These are phyloP conservation scores for Macaranga tanarius DNA, from an alignment of 441 rosid genomes.

Conservation along the genomic window DNA sequence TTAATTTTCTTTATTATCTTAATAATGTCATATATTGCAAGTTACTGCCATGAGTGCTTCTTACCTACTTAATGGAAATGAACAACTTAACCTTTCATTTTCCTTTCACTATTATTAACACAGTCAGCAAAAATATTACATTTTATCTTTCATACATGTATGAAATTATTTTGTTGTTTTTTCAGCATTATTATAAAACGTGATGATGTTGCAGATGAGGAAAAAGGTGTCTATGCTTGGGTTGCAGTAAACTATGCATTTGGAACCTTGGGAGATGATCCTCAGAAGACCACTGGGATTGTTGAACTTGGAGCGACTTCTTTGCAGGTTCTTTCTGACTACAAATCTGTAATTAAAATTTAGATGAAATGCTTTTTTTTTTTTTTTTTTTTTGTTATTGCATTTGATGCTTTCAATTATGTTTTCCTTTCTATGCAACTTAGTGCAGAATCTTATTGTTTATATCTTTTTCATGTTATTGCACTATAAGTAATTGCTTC, in stretches of 20 bases:
- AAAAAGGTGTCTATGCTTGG: constrained; percentile 44
- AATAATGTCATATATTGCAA: background rate
- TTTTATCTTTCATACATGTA: background rate
- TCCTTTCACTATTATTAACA: background rate
- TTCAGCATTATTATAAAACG: background rate
- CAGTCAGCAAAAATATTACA: background rate
- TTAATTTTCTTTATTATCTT: too few relatives aligned
- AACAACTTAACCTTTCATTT: background rate
- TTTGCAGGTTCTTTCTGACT: constrained; percentile 39
- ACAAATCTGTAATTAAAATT: background rate
- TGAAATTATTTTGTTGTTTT: background rate
- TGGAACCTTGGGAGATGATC: constrained; percentile 44
- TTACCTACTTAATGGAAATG: too few relatives aligned
- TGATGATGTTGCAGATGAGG: constrained; percentile 35
- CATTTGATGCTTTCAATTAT: background rate
- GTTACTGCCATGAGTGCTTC: background rate
- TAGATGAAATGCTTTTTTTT: background rate
- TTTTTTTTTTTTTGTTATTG: too few relatives aligned
- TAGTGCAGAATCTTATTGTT: background rate
- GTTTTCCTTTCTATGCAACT: background rate
- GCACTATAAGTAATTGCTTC: background rate
- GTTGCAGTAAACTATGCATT: constrained; percentile 46
- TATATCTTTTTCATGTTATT: background rate
- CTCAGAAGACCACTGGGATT: constrained; percentile 40
- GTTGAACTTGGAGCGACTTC: constrained; percentile 47